Evolutionary conservation across 2,329 filamentous ascomycete genomes (phyloP), one percentile per base, ranked within the genome.

Genomic region (Colletotrichum higginsianum): DNA sequence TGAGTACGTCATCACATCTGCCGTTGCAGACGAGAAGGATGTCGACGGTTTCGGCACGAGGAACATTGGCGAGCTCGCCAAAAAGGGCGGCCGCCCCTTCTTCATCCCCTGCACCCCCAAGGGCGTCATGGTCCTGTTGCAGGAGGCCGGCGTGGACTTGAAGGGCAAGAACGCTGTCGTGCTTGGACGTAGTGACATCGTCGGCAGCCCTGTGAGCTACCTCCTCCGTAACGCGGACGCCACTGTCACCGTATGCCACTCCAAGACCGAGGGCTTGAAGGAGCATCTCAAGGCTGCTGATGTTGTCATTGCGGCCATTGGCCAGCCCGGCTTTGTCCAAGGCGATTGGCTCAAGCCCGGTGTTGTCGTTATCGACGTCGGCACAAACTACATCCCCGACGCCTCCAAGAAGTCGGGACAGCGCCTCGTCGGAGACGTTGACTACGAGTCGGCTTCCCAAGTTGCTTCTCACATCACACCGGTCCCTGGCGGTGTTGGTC

Each of bases 71-170:
- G 96, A 98, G 85, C 89, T 99, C 77, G 95, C 96, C 77, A 99
- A 99, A 89, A 92, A 95, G 77, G 96, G 96, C 61, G 96, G 96
- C 55, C 90, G 89, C 75, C 96, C 96, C 57, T 87, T 94, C 73
- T 99, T 99, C 84, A 90, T 93, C 53, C 96, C 96, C 57, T 99
- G 96, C 88, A 99, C 96, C 2, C 96, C 96, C 63, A 96, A 98
- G 85, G 96, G 96, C 79, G 94, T 98, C 79, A 98, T 99, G 95
- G 93, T 94, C 52, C 88, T 99, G 76, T 87, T 99, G 71, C 84
- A 94, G 80, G 94, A 96, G 81, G 91, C 92, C 23, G 95, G 95
- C 9, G 90, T 99, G 50, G 90, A 97, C 66, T 86, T 96, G 65
- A 89, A 89, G 65, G 96, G 96, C 76, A 98, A 98, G 88, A 92